Evolutionary conservation across 1,139 yeast species (phyloP).

Genomic region (Debaryomycetaceae sp.): DNA sequence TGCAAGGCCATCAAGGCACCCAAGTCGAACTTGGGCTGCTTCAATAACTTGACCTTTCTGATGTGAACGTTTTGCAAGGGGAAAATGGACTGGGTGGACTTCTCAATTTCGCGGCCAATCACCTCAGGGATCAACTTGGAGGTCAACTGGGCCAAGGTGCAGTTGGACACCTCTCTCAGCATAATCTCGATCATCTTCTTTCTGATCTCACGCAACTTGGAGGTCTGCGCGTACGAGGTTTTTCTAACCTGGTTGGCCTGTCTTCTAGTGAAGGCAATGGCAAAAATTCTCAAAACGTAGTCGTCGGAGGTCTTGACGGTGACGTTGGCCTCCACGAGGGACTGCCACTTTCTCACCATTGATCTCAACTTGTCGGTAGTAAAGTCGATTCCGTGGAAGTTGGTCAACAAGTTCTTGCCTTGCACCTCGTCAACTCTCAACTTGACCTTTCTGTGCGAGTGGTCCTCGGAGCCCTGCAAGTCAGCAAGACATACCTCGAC

Average conservation of each 20-base stretch:
- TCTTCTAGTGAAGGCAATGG: constrained; percentile 52
- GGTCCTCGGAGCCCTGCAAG: constrained; percentile 51
- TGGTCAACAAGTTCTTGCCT: constrained; percentile 52
- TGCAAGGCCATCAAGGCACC: constrained; percentile 49
- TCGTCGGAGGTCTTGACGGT: constrained; percentile 50
- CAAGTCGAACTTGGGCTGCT: constrained; percentile 51
- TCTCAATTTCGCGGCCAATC: constrained; percentile 51
- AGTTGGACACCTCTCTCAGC: constrained; percentile 51
- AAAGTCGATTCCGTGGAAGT: constrained; percentile 51
- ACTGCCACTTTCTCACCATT: constrained; percentile 52
- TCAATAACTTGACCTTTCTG: constrained; percentile 50
- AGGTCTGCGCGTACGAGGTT: constrained; percentile 49
- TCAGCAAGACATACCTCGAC: constrained; percentile 48
- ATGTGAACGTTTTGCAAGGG: constrained; percentile 52
- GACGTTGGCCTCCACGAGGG: constrained; percentile 49
- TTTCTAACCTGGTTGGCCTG: constrained; percentile 49
- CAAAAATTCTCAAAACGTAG: constrained; percentile 46
- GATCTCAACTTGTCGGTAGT: constrained; percentile 50
- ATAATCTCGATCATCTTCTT: constrained; percentile 49
- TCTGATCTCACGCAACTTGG: constrained; percentile 49
- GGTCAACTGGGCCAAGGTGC: constrained; percentile 47
- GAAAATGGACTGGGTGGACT: constrained; percentile 47
- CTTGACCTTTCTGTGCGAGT: constrained; percentile 48
- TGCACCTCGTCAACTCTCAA: constrained; percentile 53
- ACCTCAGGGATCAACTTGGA: constrained; percentile 51